Conservation (phyloP, 2,329 filamentous ascomycete genomes). For the Botrytis fragariae region DNA sequence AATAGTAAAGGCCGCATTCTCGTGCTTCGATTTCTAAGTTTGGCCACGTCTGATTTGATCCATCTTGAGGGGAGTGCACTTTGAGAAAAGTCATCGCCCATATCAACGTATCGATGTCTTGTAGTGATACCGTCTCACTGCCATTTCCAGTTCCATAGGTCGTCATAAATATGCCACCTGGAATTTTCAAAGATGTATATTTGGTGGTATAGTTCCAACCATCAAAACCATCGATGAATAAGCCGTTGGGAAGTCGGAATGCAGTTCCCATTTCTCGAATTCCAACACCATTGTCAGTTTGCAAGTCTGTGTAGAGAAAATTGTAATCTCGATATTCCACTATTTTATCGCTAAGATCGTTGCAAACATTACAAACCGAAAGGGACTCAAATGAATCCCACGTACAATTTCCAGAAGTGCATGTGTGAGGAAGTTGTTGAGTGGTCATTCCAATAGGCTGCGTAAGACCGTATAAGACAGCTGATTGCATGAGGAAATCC, state of each 20-base stretch:
- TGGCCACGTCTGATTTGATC: background rate
- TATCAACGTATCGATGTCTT: slow-evolving; percentile 3
- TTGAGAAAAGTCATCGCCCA: slow-evolving; percentile 8
- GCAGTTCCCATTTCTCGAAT: background rate
- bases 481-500: slow-evolving; percentile 5
- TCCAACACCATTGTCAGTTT: background rate
- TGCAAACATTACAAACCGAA: slow-evolving; percentile 10
- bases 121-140: slow-evolving; percentile 9
- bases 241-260: slow-evolving; percentile 6
- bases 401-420: slow-evolving; percentile 4
- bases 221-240: slow-evolving; percentile 9
- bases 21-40: background rate
- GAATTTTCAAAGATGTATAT: background rate
- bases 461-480: slow-evolving; percentile 11
- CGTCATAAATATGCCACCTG: slow-evolving; percentile 8
- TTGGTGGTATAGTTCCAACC: slow-evolving; percentile 2
- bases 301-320: background rate
- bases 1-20: slow-evolving; percentile 12
- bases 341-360: slow-evolving; percentile 1
- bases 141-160: slow-evolving; percentile 5
- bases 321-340: slow-evolving; percentile 5
- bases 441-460: background rate
- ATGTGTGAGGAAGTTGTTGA: slow-evolving; percentile 8
- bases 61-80: background rate
- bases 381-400: slow-evolving; percentile 7